phyloP scores from a whole-genome alignment of 352 stramenopile species.

The Phytophthora citrophthora region DNA sequence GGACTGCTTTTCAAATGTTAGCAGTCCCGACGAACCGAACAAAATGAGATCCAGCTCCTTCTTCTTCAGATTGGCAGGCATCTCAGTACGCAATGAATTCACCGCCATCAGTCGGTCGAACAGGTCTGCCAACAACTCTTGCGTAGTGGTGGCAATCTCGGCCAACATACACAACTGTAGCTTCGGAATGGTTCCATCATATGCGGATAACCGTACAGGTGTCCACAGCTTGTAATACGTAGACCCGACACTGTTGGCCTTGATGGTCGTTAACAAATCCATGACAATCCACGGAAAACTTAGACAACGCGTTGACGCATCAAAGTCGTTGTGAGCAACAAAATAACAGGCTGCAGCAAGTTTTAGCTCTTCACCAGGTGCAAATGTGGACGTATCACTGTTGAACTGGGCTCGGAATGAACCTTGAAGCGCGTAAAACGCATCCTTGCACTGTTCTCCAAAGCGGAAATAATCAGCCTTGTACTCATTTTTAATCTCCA shows the following conservation, averaged over 20 bases:
- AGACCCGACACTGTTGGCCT: slow-evolving; percentile 20
- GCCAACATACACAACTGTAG: slow-evolving; percentile 68
- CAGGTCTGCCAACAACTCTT: slow-evolving; percentile 58
- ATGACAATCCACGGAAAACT: slow-evolving; percentile 84
- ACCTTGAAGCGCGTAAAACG: slow-evolving; percentile 55
- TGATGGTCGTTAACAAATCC: slow-evolving; percentile 56
- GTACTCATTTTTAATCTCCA: slow-evolving; percentile 61
- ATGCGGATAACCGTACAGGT: slow-evolving; percentile 29
- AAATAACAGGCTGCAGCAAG: slow-evolving; percentile 79
- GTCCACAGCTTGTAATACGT: slow-evolving; percentile 32
- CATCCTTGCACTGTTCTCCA: slow-evolving; percentile 73
- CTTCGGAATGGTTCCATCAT: slow-evolving; percentile 49
- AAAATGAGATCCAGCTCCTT: slow-evolving; percentile 56
- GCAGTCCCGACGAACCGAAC: slow-evolving; percentile 72
- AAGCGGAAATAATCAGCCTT: slow-evolving; percentile 83
- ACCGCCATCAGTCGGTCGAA: slow-evolving; percentile 75
- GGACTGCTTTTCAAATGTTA: slow-evolving; percentile 82
- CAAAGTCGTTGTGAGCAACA: slow-evolving; percentile 55
- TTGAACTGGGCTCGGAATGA: slow-evolving; percentile 62
- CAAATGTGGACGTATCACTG: slow-evolving; percentile 19
- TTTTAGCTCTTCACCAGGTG: slow-evolving; percentile 35
- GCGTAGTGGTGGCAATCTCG: slow-evolving; percentile 53
- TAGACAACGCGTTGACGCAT: slow-evolving; percentile 39
- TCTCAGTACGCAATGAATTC: slow-evolving; percentile 42
- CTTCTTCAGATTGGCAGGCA: slow-evolving; percentile 49